Conservation (phyloP, 2,329 filamentous ascomycete species). For the Colletotrichum eleusines region DNA sequence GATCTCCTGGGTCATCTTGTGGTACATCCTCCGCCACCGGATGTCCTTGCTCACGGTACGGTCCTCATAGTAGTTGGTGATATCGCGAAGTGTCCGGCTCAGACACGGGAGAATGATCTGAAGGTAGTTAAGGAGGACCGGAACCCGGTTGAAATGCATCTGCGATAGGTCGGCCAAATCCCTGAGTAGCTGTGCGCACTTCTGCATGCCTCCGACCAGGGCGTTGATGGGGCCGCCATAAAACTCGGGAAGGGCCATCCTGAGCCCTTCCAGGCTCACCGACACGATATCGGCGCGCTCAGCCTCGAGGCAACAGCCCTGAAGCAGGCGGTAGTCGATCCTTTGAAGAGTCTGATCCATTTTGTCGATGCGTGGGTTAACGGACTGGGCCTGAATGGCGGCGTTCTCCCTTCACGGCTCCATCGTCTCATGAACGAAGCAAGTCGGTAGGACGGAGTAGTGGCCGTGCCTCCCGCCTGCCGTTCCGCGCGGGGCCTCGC, state of each 20-base stretch:
- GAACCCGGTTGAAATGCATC: slow-evolving; percentile 62
- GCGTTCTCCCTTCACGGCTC: slow-evolving; percentile 10
- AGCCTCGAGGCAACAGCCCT: slow-evolving; percentile 67
- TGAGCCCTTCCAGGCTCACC: slow-evolving; percentile 62
- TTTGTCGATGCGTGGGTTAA: slow-evolving; percentile 4
- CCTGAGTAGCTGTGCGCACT: slow-evolving; percentile 60
- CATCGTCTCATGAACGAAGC: slow-evolving; percentile 6
- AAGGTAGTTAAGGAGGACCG: slow-evolving; percentile 66
- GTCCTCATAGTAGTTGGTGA: slow-evolving; percentile 64
- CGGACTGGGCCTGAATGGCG: slow-evolving; percentile 20
- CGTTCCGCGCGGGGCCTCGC: not conserved
- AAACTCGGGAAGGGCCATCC: slow-evolving; percentile 56
- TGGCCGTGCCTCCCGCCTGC: not conserved
- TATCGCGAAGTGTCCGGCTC: slow-evolving; percentile 64
- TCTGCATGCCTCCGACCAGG: slow-evolving; percentile 61
- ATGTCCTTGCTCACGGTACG: slow-evolving; percentile 59
- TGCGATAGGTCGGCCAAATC: slow-evolving; percentile 68
- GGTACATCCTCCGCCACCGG: slow-evolving; percentile 71
- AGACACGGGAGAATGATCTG: slow-evolving; percentile 69
- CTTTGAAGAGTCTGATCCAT: slow-evolving; percentile 43
- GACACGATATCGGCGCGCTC: slow-evolving; percentile 63
- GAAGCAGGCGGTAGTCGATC: slow-evolving; percentile 56
- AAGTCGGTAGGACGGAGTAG: not conserved
- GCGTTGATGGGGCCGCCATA: slow-evolving; percentile 61
- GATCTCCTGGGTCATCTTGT: slow-evolving; percentile 65